A percentile compares a stretch with the other conserved stretches of the same genome.
Conservation (phyloP, 768 basidiomycete genomes). For the Cytidiella melzeri region DNA sequence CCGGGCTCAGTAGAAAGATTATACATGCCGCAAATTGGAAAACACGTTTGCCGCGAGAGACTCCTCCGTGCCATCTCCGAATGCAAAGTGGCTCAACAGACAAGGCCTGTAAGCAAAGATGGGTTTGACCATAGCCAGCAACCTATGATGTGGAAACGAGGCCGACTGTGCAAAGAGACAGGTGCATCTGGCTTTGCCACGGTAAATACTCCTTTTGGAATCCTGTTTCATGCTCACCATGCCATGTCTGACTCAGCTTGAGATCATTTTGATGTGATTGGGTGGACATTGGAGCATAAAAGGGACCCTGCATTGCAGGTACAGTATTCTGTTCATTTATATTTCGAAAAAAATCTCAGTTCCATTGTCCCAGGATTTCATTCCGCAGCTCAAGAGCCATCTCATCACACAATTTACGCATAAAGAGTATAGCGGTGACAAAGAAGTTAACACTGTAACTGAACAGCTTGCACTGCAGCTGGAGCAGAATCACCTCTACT, state of each 20-base stretch:
- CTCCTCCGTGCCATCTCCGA: constrained; percentile 1
- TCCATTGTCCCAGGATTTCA: constrained; percentile 22
- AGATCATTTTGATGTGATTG: background rate
- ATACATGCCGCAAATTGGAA: constrained; percentile 24
- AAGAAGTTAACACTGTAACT: constrained; percentile 17
- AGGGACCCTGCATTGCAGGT: constrained; percentile 16
- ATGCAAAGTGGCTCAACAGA: background rate
- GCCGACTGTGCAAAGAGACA: background rate
- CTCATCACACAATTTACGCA: constrained; percentile 22
- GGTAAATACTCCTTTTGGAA: constrained; percentile 14
- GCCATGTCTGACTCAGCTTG: constrained; percentile 15
- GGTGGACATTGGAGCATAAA: background rate
- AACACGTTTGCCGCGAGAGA: constrained; percentile 16
- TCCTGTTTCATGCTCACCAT: constrained; percentile 23
- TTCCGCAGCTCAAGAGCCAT: constrained; percentile 24
- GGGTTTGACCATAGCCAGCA: too few relatives aligned
- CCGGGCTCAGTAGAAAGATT: background rate
- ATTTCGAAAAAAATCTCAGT: background rate
- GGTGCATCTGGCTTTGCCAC: background rate
- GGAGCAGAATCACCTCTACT: constrained; percentile 14
- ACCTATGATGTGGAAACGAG: background rate
- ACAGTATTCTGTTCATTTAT: background rate
- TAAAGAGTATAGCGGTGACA: constrained; percentile 24
- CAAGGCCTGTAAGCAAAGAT: background rate
- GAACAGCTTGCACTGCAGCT: constrained; percentile 12